Evolutionary conservation across 495 filamentous ascomycete species (phyloP).

Genomic region (Polyplosphaeria fusca): DNA sequence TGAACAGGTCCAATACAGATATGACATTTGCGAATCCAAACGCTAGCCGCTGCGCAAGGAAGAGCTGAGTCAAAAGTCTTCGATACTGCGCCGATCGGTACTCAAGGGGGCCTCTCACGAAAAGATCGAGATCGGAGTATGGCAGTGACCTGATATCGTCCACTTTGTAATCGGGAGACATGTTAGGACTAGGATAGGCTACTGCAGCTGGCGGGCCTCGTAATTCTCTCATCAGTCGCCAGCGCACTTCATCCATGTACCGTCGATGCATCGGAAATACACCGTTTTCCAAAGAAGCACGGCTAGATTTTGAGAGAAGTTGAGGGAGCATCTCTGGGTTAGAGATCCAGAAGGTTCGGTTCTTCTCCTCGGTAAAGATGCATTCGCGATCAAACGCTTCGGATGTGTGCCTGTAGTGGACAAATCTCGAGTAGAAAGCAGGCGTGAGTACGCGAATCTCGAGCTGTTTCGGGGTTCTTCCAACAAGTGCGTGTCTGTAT

Average conservation of each 20-base stretch:
- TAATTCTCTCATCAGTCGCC: constrained; percentile 30
- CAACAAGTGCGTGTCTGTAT: background rate
- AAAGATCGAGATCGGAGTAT: constrained; percentile 33
- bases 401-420: constrained; percentile 50
- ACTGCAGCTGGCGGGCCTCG: constrained; percentile 34
- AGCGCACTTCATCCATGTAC: constrained; percentile 32
- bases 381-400: constrained; percentile 53
- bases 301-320: constrained; percentile 13
- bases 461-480: constrained; percentile 37
- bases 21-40: constrained; percentile 33
- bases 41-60: constrained; percentile 35
- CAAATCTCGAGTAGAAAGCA: constrained; percentile 58
- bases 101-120: background rate
- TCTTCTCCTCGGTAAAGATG: constrained; percentile 42
- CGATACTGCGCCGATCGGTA: constrained; percentile 30
- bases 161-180: background rate
- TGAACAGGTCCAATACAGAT: constrained; percentile 20
- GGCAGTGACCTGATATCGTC: constrained; percentile 29
- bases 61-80: constrained; percentile 32
- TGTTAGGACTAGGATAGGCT: constrained; percentile 25
- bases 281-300: background rate
- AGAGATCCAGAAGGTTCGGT: constrained; percentile 52
- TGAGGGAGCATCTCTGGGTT: constrained; percentile 44
- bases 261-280: background rate
- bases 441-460: constrained; percentile 56